Percentiles rank a stretch among this genome's conserved stretches.
Conservation (phyloP, 257 asterid species). For the Penstemon barbatus region DNA sequence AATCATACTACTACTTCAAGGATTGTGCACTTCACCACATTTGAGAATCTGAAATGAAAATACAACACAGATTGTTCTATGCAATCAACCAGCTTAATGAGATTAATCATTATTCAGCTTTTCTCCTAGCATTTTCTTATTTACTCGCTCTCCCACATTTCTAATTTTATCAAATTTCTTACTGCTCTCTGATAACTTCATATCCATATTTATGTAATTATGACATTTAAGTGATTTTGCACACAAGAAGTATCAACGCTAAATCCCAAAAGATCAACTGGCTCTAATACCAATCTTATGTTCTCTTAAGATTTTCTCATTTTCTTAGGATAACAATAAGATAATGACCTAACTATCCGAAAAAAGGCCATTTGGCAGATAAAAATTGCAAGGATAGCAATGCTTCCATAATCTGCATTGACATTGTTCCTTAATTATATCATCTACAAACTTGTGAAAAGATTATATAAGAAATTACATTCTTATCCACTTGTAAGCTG, state of each 20-base stretch:
- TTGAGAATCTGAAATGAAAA: too few relatives aligned
- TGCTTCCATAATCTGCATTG: constrained; percentile 3
- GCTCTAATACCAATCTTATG: neutral
- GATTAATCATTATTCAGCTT: too few relatives aligned
- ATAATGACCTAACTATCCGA: neutral
- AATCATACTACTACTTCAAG: too few relatives aligned
- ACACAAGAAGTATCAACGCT: neutral
- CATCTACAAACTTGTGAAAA: neutral
- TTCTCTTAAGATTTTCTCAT: neutral
- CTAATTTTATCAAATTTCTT: too few relatives aligned
- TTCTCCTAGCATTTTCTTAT: too few relatives aligned
- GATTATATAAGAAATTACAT: constrained; percentile 45
- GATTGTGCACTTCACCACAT: too few relatives aligned
- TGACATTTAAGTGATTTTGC: neutral
- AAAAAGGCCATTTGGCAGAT: constrained; percentile 4
- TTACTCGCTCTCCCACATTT: too few relatives aligned
- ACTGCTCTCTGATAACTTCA: neutral
- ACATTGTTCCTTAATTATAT: neutral
- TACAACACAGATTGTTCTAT: too few relatives aligned
- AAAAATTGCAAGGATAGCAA: neutral
- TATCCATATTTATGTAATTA: neutral
- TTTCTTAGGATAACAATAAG: neutral
- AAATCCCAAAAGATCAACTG: neutral
- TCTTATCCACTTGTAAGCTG: constrained; percentile 62
- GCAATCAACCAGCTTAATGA: too few relatives aligned